Evolutionary conservation across 495 filamentous ascomycete species (phyloP).

Genomic region (Lepidopterella palustris): DNA sequence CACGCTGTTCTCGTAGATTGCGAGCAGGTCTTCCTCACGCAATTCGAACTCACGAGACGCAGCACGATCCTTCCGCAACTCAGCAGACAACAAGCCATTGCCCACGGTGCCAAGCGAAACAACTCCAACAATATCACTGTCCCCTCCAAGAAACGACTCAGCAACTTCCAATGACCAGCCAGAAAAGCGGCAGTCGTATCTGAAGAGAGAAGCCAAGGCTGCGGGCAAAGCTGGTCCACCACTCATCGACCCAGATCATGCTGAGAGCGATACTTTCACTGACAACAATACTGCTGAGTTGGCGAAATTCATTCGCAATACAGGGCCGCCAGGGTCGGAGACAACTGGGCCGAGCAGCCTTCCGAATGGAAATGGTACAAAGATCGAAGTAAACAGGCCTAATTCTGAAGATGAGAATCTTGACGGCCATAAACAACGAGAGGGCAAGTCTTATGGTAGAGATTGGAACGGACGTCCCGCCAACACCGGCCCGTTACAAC

Average conservation of each 20-base stretch:
- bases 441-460: background rate
- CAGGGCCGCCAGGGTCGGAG: background rate
- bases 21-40: constrained; percentile 27
- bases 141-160: constrained; percentile 4
- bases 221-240: background rate
- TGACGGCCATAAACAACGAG: background rate
- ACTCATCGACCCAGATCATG: background rate
- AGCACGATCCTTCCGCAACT: constrained; percentile 13
- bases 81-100: constrained; percentile 22
- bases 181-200: background rate
- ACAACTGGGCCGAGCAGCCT: background rate
- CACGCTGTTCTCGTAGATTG: constrained; percentile 15
- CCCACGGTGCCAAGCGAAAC: constrained; percentile 26
- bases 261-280: background rate
- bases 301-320: background rate
- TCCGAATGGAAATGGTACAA: background rate
- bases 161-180: background rate
- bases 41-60: constrained; percentile 24
- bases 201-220: background rate
- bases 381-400: background rate
- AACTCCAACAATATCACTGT: constrained; percentile 8
- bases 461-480: background rate
- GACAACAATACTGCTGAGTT: background rate
- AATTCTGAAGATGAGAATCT: background rate
- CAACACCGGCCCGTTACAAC: background rate